A percentile compares a stretch with the other conserved stretches of the same genome.
Evolutionary conservation across 352 stramenopile species (phyloP).

Genomic region (Phytopythium aichiense): DNA sequence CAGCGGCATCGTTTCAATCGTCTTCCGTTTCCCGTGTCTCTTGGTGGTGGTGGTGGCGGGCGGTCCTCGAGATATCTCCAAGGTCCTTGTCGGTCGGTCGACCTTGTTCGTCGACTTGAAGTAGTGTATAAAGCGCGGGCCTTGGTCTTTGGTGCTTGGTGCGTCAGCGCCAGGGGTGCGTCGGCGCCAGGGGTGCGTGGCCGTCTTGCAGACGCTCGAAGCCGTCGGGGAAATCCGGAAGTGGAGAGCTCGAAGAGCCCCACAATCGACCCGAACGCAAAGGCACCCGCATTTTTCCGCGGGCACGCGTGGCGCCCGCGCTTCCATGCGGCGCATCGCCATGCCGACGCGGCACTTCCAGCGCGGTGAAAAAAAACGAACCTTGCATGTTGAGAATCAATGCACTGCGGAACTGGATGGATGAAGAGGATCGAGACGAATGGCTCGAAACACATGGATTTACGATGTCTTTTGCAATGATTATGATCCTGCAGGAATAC

Average conservation of each 20-base stretch:
- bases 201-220: too few relatives aligned
- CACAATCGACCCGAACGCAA: background rate
- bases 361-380: constrained; percentile 1
- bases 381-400: background rate
- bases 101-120: too few relatives aligned
- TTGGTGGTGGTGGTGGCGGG: too few relatives aligned
- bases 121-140: too few relatives aligned
- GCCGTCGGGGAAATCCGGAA: too few relatives aligned
- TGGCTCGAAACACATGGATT: too few relatives aligned
- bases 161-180: too few relatives aligned
- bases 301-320: background rate
- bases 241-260: too few relatives aligned
- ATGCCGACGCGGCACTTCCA: background rate
- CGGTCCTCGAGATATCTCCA: too few relatives aligned
- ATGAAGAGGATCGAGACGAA: background rate
- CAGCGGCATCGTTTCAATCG: constrained; percentile 11
- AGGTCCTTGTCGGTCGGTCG: too few relatives aligned
- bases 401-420: background rate
- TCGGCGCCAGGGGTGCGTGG: too few relatives aligned
- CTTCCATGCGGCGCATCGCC: constrained; percentile 1
- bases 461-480: background rate
- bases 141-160: too few relatives aligned
- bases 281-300: background rate
- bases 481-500: background rate
- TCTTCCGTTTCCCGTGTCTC: background rate